Evolutionary conservation across 2,329 filamentous ascomycete genomes (phyloP).

Genomic region (Colletotrichum scovillei): DNA sequence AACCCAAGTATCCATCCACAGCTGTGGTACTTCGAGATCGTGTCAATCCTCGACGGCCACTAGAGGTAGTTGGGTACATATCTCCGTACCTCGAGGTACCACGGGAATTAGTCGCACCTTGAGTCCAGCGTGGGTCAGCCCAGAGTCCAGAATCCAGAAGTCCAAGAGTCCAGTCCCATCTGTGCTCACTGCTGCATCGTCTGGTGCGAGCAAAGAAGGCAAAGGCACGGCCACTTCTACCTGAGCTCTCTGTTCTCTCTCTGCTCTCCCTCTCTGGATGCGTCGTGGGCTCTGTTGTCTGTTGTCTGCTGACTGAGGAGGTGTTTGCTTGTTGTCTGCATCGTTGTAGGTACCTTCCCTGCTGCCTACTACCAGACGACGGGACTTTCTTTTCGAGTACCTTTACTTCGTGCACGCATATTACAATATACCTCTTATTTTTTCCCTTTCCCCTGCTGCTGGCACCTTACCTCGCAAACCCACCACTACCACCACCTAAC

Average conservation of each 20-base stretch:
- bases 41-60: neutral
- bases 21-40: neutral
- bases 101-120: neutral
- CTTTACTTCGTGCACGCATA: neutral
- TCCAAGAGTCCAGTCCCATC: slow-evolving; percentile 5
- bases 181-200: neutral
- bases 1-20: slow-evolving; percentile 12
- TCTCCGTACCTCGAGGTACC: no score
- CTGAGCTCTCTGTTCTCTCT: neutral
- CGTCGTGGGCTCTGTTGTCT: neutral
- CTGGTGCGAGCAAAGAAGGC: neutral
- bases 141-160: neutral
- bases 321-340: no score
- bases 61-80: slow-evolving; percentile 15
- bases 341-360: neutral
- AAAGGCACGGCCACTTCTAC: slow-evolving; percentile 13
- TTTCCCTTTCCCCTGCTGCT: neutral
- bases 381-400: neutral
- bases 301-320: no score
- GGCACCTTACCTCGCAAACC: neutral
- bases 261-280: neutral
- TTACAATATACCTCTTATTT: neutral
- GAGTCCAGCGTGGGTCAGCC: neutral
- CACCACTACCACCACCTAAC: neutral
- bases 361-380: neutral